Conservation (phyloP, 2,329 filamentous ascomycete species). For the Penicillium olsonii region DNA sequence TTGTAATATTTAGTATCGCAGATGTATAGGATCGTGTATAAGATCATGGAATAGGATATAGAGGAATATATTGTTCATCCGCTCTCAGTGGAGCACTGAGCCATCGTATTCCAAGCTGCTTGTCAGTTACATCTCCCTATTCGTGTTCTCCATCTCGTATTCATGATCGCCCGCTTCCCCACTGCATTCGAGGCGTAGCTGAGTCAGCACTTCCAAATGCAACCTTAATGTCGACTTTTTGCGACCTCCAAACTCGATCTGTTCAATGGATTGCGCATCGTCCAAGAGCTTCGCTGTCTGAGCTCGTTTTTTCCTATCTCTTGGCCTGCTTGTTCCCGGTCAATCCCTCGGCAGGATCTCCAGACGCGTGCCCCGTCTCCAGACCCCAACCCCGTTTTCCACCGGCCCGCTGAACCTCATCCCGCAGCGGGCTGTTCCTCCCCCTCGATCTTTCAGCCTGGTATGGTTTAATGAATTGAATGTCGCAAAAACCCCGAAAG, state of each 20-base stretch:
- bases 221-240: slow-evolving; percentile 8
- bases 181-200: slow-evolving; percentile 7
- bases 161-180: not conserved
- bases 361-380: slow-evolving; percentile 1
- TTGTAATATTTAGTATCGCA: not conserved
- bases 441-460: not conserved
- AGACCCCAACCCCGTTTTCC: slow-evolving; percentile 5
- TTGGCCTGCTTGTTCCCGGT: slow-evolving; percentile 7
- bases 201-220: slow-evolving; percentile 7
- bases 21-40: slow-evolving; percentile 5
- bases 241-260: not conserved
- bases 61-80: too few species aligned
- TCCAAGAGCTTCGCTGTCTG: too few species aligned
- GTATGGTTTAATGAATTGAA: slow-evolving; percentile 20
- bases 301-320: not conserved
- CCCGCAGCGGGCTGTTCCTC: slow-evolving; percentile 2
- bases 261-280: slow-evolving; percentile 5
- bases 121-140: too few species aligned
- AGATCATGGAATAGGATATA: too few species aligned
- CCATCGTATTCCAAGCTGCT: too few species aligned
- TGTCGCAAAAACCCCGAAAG: slow-evolving; percentile 30
- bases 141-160: too few species aligned
- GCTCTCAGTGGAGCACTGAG: too few species aligned
- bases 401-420: slow-evolving; percentile 4
- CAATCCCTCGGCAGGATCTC: slow-evolving; percentile 4